Percentiles rank a stretch among this genome's conserved stretches.
Conservation (phyloP, 345 rosid species). For the Schrenkiella parvula region DNA sequence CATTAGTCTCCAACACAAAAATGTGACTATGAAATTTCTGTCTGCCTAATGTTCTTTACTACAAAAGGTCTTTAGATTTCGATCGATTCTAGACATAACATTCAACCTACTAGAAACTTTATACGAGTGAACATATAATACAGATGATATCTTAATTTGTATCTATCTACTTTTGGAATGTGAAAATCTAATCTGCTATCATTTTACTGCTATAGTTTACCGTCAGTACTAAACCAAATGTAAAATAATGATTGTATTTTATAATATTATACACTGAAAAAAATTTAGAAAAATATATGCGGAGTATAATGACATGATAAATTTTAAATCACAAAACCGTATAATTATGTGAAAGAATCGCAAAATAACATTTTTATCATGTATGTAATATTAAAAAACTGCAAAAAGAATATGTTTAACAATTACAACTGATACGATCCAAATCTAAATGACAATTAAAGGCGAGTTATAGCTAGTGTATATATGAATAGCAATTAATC, state of each 20-base stretch:
- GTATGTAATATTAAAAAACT: no score
- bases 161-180: not conserved
- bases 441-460: not conserved
- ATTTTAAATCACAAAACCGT: no score
- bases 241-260: not conserved
- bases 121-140: not conserved
- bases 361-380: no score
- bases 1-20: conserved; percentile 25
- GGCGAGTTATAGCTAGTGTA: not conserved
- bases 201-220: not conserved
- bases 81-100: not conserved
- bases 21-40: conserved; percentile 17
- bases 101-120: not conserved
- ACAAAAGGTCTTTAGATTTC: not conserved
- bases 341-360: no score
- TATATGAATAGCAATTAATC: not conserved
- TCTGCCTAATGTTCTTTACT: conserved; percentile 15
- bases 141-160: not conserved
- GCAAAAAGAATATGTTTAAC: no score
- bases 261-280: not conserved
- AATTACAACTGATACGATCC: not conserved
- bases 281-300: not conserved
- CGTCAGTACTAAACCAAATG: not conserved
- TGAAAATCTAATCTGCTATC: not conserved
- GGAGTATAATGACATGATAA: not conserved